A percentile compares a stretch with the other conserved stretches of the same genome.
Conservation (phyloP, 306 rosid species). For the Benincasa hispida region DNA sequence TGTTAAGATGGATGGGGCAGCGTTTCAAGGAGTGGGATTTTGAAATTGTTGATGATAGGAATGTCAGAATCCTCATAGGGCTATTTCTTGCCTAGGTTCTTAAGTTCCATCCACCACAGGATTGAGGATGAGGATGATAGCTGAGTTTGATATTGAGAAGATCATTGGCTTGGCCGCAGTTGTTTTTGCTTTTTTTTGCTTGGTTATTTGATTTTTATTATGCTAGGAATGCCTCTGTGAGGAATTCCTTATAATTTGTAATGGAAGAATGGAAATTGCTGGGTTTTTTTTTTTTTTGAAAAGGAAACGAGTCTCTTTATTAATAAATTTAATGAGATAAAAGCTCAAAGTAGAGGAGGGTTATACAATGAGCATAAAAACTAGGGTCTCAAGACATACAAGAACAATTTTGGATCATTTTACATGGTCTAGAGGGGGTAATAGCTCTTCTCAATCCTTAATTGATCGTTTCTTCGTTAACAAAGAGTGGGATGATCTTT, state of each 20-base stretch:
- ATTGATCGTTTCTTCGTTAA: no score
- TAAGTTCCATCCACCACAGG: not conserved
- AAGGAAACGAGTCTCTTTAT: no score
- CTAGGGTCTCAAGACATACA: no score
- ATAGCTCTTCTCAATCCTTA: no score
- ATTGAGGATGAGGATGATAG: not conserved
- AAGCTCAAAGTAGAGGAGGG: no score
- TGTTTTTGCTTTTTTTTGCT: not conserved
- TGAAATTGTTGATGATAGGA: not conserved
- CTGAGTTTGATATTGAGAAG: not conserved
- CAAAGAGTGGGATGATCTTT: no score
- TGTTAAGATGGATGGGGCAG: not conserved
- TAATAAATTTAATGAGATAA: no score
- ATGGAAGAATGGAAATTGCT: not conserved
- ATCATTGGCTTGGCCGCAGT: not conserved
- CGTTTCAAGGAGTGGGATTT: not conserved
- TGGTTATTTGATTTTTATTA: not conserved
- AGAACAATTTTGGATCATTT: no score
- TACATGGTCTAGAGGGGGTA: no score
- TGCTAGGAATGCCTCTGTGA: not conserved
- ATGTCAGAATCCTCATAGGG: not conserved
- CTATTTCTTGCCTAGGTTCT: not conserved
- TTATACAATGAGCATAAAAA: no score
- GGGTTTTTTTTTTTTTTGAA: no score
- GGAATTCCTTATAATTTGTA: not conserved